Conservation (phyloP, 805 yeast genomes). For the Hanseniaspora vineae region DNA sequence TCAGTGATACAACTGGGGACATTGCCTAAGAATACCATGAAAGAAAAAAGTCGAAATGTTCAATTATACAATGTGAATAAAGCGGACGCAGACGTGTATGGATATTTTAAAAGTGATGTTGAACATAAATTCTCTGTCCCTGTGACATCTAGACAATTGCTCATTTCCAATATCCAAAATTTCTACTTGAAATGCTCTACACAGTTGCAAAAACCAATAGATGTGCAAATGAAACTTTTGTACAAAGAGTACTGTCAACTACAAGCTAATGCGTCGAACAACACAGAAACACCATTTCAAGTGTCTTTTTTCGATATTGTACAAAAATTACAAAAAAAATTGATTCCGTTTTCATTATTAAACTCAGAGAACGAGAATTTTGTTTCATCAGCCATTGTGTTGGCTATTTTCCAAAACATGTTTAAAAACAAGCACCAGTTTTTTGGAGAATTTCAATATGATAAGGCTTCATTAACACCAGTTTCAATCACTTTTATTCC, state of each 20-base stretch:
- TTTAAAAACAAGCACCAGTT: background rate
- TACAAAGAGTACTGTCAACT: background rate
- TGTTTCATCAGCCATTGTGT: background rate
- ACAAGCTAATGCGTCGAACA: background rate
- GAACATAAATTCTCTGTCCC: background rate
- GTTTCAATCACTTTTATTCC: constrained; percentile 34
- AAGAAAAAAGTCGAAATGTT: constrained; percentile 18
- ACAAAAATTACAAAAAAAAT: background rate
- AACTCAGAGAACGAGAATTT: background rate
- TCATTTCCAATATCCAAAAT: background rate
- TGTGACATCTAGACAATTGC: background rate
- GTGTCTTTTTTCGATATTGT: background rate
- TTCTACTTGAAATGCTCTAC: background rate
- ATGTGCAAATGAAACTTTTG: background rate
- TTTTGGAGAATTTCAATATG: constrained; percentile 28
- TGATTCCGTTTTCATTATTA: constrained; percentile 10
- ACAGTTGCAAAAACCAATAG: background rate
- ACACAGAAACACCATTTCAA: background rate
- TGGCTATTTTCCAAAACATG: background rate
- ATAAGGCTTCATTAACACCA: constrained; percentile 26
- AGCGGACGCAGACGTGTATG: background rate
- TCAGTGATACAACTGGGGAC: constrained; percentile 15
- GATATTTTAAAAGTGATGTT: background rate
- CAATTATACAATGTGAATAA: constrained; percentile 6
- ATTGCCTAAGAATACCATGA: constrained; percentile 12